Evolutionary conservation across 2,329 filamentous ascomycete species (phyloP).

Genomic region (Cercospora canescens): DNA sequence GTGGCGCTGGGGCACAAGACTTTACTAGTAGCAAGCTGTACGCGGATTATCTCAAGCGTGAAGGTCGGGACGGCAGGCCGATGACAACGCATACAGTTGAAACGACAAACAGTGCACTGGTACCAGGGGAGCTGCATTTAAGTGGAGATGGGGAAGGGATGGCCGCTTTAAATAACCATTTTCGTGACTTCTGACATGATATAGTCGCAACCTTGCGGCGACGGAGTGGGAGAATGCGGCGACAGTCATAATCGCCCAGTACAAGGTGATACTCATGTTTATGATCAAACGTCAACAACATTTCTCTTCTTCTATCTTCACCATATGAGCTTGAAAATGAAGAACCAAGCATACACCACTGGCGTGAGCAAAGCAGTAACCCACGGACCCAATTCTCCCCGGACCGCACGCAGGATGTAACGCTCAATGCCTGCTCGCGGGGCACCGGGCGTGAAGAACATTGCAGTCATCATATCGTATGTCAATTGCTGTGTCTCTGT

Average conservation of each 20-base stretch:
- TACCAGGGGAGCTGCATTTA: slow-evolving; percentile 5
- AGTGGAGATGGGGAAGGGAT: slow-evolving; percentile 27
- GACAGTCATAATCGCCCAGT: background rate
- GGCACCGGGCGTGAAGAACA: slow-evolving; percentile 51
- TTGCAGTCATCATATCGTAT: slow-evolving; percentile 49
- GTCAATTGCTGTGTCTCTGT: slow-evolving; percentile 38
- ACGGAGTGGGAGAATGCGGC: background rate
- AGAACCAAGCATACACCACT: slow-evolving; percentile 33
- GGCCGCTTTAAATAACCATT: slow-evolving; percentile 28
- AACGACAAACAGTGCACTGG: background rate
- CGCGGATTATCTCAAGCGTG: slow-evolving; percentile 37
- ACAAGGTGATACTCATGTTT: background rate
- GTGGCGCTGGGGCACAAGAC: slow-evolving; percentile 8
- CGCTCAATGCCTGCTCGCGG: slow-evolving; percentile 47
- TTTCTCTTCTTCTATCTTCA: slow-evolving; percentile 2
- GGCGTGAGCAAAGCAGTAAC: slow-evolving; percentile 24
- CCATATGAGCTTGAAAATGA: slow-evolving; percentile 33
- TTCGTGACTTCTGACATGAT: slow-evolving; percentile 30
- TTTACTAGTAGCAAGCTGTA: slow-evolving; percentile 37
- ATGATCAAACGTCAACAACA: background rate
- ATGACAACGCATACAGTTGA: slow-evolving; percentile 6
- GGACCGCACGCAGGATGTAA: slow-evolving; percentile 29
- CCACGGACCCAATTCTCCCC: slow-evolving; percentile 23
- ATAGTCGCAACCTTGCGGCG: background rate
- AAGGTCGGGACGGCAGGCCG: slow-evolving; percentile 26